Evolutionary conservation across 768 basidiomycete species (phyloP).

Genomic region (Boletellus ananas): DNA sequence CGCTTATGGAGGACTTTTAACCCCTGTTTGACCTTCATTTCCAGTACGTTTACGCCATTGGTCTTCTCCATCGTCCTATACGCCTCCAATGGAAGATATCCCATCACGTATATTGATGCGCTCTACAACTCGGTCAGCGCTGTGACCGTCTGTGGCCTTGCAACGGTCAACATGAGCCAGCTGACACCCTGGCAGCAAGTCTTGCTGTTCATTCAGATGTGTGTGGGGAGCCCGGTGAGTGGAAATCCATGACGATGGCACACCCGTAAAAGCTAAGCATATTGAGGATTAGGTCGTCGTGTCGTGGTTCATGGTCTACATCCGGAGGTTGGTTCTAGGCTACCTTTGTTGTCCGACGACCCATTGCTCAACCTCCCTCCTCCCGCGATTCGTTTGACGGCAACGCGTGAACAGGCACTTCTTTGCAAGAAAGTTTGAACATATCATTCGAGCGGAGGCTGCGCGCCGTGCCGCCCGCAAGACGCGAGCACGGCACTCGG

Average conservation of each 20-base stretch:
- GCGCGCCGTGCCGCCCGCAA: slow-evolving; percentile 25
- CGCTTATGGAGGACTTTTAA: slow-evolving; percentile 1
- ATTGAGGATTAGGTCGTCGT: slow-evolving; percentile 52
- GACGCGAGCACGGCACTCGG: slow-evolving; percentile 19
- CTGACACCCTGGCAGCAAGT: slow-evolving; percentile 69
- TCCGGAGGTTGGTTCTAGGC: slow-evolving; percentile 51
- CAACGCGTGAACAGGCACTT: slow-evolving; percentile 44
- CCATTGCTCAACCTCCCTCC: no score
- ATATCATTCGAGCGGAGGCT: slow-evolving; percentile 48
- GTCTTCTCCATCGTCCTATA: slow-evolving; percentile 79
- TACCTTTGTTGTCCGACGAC: neutral
- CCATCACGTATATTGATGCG: slow-evolving; percentile 71
- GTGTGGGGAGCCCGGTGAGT: slow-evolving; percentile 67
- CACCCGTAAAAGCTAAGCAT: neutral
- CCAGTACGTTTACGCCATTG: slow-evolving; percentile 73
- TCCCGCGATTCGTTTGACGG: neutral
- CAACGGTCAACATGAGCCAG: slow-evolving; percentile 63
- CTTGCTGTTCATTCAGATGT: slow-evolving; percentile 76
- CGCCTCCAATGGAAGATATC: slow-evolving; percentile 70
- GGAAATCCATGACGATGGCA: neutral
- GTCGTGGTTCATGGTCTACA: slow-evolving; percentile 80
- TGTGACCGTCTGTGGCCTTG: slow-evolving; percentile 75
- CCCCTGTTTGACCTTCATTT: slow-evolving; percentile 5
- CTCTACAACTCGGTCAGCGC: slow-evolving; percentile 76
- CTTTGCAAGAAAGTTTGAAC: slow-evolving; percentile 65